Base-by-base conservation (phyloP, 176 grass and related monocot genomes). In the Cenchrus fungigraminus region DNA sequence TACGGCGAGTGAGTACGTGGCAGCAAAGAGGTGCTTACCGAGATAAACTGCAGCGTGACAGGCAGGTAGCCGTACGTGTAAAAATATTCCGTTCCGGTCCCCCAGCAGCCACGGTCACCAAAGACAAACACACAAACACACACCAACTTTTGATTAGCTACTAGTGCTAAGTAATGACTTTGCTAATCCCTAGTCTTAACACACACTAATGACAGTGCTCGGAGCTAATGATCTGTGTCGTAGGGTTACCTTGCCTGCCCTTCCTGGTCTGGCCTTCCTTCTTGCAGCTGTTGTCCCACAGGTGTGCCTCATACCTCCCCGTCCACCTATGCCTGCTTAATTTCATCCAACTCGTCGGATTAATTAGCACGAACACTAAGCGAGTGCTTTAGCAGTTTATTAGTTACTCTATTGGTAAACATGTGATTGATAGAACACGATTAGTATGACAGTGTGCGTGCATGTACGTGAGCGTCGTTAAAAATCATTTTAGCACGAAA, bases 271-370 rank as follows among this genome's bases (percentile, higher is more conserved):
- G 97, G 1, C 97, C 97, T 91, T 99, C 97, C 89, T 96, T 99
- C 88, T 96, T 99, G 94, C 93, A 99, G 89, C 97, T 97, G 89
- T 96, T 99, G 84, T 99, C 97, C 97, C 97, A 99, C 8, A 99
- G 85, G 86, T 99, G 97, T 4, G 97, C 97, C 79, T 99, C 97
- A 78, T 99, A 99, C 88, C 97, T 93, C 67, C 97, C 97, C 49
- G 97, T 99, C 97, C 97, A 99, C 85, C 97, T 96, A 91, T 99
- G 97, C 86, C 97, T 99, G 88, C 84, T 91, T 34, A 91, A 86
- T 86, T 80, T 19, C 2, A 72, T 2, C 34, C 34, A 2, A 57
- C 9, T 17, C 9, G 12, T 62, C 59, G 59, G 59, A 62, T 62
- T 54, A 45, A 34, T 77, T 59, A 59, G 54, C 54, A 44, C 40